Percentiles rank a stretch among this genome's conserved stretches.
phyloP scores from a whole-genome alignment of 2,329 filamentous ascomycete species.

The Ilyonectria sp. region DNA sequence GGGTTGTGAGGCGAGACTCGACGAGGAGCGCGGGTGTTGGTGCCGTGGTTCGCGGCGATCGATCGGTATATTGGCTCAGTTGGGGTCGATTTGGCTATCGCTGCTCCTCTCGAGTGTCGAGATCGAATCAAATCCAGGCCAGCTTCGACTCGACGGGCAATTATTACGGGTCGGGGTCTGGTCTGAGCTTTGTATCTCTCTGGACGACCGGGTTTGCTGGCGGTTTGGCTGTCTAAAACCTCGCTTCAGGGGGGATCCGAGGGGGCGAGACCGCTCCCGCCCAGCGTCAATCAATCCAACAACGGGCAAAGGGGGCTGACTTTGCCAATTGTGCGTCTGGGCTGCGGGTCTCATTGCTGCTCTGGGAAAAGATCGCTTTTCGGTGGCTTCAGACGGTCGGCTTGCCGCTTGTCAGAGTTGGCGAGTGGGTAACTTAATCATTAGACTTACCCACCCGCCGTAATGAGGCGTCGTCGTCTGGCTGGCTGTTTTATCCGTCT shows the following conservation, averaged over 20 bases:
- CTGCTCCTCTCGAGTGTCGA: background rate
- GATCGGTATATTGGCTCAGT: conserved; percentile 22
- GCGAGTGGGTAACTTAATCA: background rate
- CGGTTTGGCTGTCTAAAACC: background rate
- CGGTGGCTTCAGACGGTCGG: background rate
- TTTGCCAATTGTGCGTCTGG: conserved; percentile 1
- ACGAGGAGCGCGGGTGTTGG: background rate
- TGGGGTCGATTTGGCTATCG: conserved; percentile 21
- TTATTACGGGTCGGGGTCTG: conserved; percentile 7
- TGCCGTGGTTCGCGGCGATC: conserved; percentile 1
- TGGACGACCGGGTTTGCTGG: background rate
- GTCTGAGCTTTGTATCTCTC: conserved; percentile 7
- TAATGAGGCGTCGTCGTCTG: background rate
- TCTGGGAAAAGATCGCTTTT: conserved; percentile 3
- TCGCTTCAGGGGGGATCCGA: background rate
- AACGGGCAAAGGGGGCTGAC: no score
- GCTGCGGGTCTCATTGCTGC: conserved; percentile 7
- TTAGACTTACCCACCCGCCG: background rate
- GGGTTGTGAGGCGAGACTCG: background rate
- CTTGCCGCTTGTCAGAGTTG: background rate
- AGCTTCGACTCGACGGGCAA: background rate
- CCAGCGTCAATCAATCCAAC: no score
- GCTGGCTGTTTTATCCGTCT: background rate
- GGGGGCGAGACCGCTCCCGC: background rate
- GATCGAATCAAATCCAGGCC: background rate